A percentile compares a stretch with the other conserved stretches of the same genome.
phyloP scores from a whole-genome alignment of 2,329 filamentous ascomycete genomes.

The Xylariales sp. region DNA sequence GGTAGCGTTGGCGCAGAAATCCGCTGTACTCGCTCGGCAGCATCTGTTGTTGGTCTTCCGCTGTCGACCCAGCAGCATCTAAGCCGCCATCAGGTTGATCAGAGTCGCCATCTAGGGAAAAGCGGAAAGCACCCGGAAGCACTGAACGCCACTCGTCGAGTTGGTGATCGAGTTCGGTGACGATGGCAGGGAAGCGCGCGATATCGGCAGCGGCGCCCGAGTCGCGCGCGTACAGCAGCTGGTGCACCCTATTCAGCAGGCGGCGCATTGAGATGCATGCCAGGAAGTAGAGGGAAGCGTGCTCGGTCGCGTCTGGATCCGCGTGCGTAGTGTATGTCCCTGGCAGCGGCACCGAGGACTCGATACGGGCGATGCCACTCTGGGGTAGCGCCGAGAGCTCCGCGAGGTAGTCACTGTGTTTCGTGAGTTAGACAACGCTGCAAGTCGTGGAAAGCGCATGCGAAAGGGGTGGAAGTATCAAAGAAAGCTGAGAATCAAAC shows the following conservation, averaged over 20 bases:
- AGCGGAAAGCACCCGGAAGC: constrained; percentile 36
- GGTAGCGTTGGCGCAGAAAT: constrained; percentile 45
- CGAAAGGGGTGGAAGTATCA: background rate
- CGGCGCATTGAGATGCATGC: constrained; percentile 49
- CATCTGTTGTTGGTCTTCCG: constrained; percentile 11
- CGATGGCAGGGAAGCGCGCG: constrained; percentile 40
- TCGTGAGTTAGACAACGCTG: background rate
- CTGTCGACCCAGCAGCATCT: too few relatives aligned
- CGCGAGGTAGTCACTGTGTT: constrained; percentile 47
- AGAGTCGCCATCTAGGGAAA: constrained; percentile 24
- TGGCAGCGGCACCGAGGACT: constrained; percentile 44
- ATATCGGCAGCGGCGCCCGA: constrained; percentile 40
- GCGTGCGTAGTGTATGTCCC: constrained; percentile 41
- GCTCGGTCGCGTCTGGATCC: constrained; percentile 32
- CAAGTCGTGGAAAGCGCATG: background rate
- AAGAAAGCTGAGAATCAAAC: constrained; percentile 18
- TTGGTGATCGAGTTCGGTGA: constrained; percentile 43
- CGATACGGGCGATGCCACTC: constrained; percentile 45
- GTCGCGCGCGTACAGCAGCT: constrained; percentile 42
- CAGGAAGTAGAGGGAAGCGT: constrained; percentile 47
- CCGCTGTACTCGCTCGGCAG: constrained; percentile 36
- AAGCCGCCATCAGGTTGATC: too few relatives aligned
- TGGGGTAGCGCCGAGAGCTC: constrained; percentile 46
- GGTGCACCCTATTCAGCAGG: constrained; percentile 42
- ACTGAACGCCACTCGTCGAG: constrained; percentile 45